Conservation (phyloP, 805 yeast species). For the Yamadazyma olivae region DNA sequence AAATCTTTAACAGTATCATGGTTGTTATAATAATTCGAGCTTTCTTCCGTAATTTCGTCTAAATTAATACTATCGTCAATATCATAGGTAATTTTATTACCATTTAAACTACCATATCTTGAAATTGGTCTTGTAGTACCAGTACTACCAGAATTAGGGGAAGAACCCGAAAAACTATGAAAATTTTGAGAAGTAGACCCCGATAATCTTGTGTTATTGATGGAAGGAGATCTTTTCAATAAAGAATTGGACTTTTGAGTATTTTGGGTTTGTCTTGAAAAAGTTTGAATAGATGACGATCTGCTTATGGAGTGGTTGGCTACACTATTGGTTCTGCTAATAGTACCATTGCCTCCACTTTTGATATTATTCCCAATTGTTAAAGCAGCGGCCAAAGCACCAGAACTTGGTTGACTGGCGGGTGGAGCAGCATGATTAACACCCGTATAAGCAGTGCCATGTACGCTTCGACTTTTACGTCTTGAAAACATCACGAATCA, state of each 20-base stretch:
- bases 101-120: not conserved
- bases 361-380: conserved; percentile 34
- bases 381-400: conserved; percentile 44
- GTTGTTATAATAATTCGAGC: conserved; percentile 23
- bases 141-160: not conserved
- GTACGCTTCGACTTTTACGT: conserved; percentile 29
- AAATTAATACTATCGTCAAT: conserved; percentile 31
- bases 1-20: conserved; percentile 34
- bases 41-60: conserved; percentile 29
- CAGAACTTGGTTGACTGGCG: conserved; percentile 31
- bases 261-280: not conserved
- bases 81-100: conserved; percentile 10
- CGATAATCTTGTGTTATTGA: conserved; percentile 1
- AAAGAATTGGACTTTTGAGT: conserved; percentile 7
- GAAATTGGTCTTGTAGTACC: not conserved
- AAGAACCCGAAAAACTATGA: not conserved
- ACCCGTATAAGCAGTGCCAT: conserved; percentile 39
- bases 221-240: conserved; percentile 13
- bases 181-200: not conserved
- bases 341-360: conserved; percentile 4
- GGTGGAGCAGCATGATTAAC: conserved; percentile 35
- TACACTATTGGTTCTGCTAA: not conserved
- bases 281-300: not conserved
- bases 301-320: not conserved
- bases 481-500: conserved; percentile 21